Conservation (phyloP, 2,329 filamentous ascomycete genomes). For the Epichloe scottii region DNA sequence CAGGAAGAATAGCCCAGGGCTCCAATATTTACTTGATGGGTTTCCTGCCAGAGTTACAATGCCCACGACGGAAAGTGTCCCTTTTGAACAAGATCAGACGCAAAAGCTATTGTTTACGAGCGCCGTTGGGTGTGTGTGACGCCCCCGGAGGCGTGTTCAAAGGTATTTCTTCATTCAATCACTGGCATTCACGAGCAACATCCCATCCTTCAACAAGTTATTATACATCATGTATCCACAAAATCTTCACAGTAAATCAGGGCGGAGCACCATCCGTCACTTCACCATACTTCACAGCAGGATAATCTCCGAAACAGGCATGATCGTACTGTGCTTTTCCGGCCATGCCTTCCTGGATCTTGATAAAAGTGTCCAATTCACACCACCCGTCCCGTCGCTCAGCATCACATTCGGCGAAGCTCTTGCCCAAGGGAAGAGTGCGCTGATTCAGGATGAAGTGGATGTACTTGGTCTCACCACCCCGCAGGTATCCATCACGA, state of each 20-base stretch:
- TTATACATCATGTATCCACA: too few relatives aligned
- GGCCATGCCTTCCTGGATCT: constrained; percentile 46
- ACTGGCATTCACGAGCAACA: too few relatives aligned
- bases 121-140: too few relatives aligned
- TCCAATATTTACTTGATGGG: too few relatives aligned
- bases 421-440: constrained; percentile 55
- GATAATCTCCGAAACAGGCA: constrained; percentile 49
- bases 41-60: too few relatives aligned
- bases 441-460: constrained; percentile 66
- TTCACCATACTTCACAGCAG: constrained; percentile 23
- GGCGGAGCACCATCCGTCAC: constrained; percentile 25
- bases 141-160: too few relatives aligned
- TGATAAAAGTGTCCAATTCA: constrained; percentile 55
- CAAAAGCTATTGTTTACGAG: too few relatives aligned
- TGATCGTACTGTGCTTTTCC: constrained; percentile 48
- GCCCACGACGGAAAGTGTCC: too few relatives aligned
- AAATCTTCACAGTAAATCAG: neutral
- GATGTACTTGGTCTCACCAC: constrained; percentile 51
- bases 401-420: constrained; percentile 50
- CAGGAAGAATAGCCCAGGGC: too few relatives aligned
- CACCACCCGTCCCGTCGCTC: constrained; percentile 64
- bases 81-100: too few relatives aligned
- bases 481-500: constrained; percentile 39
- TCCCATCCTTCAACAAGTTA: too few relatives aligned
- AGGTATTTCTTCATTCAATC: too few relatives aligned